Conservation (phyloP, 768 basidiomycete species). For the Mycena olivaceomarginata region DNA sequence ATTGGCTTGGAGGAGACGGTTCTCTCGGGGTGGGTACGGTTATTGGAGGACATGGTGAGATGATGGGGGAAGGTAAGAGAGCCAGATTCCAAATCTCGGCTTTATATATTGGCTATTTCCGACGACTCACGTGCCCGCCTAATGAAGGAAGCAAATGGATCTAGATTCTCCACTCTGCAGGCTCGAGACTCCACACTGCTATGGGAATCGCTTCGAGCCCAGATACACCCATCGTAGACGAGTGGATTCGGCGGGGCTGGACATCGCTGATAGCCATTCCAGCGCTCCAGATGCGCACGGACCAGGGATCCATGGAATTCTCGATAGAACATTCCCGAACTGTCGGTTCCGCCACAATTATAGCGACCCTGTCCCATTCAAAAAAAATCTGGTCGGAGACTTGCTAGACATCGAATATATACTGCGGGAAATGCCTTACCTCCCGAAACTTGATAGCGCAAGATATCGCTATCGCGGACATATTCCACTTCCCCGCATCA, state of each 20-base stretch:
- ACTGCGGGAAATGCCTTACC: background rate
- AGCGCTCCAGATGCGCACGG: conserved; percentile 8
- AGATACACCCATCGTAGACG: background rate
- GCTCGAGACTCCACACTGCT: conserved; percentile 24
- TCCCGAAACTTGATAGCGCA: no score
- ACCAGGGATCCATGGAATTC: conserved; percentile 29
- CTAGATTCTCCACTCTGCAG: conserved; percentile 3
- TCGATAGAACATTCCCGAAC: background rate
- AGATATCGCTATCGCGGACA: background rate
- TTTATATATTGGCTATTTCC: conserved; percentile 25
- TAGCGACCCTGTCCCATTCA: background rate
- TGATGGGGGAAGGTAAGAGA: conserved; percentile 37
- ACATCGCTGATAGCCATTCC: background rate
- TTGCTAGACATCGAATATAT: background rate
- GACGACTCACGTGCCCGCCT: conserved; percentile 5
- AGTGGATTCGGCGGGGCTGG: background rate
- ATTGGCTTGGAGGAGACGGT: conserved; percentile 65
- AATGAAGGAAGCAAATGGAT: background rate
- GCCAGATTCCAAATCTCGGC: background rate
- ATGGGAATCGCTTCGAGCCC: conserved; percentile 9
- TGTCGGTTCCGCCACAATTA: conserved; percentile 3
- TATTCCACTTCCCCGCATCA: background rate
- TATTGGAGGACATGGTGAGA: conserved; percentile 57
- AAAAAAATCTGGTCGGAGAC: background rate
- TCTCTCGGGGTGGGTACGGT: conserved; percentile 54